Base-by-base conservation (phyloP, 805 yeast genomes). In the Cyberlindnera meyerae region DNA sequence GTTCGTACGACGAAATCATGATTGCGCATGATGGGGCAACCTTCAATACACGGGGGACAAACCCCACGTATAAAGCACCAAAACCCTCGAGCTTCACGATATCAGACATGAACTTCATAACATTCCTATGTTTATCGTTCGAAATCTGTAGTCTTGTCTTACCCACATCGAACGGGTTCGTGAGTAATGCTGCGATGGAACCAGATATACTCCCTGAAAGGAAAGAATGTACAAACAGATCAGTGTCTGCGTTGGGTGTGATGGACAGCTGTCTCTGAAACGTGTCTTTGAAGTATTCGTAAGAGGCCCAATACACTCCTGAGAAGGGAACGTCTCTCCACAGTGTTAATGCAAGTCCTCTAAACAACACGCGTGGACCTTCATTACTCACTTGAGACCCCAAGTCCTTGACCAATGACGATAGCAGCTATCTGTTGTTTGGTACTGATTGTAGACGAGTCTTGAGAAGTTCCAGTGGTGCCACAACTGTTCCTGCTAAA, bases 251-350 rank as follows among this genome's bases (percentile, higher is more conserved):
- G 30, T 33, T 32, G n/a, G n/a, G n/a, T 12, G 48, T 33, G 6
- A 41, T 6, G 11, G 20, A 13, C 9, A 38, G 21, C 14, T 35
- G 33, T 16, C 33, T n/a, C 18, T 39, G 15, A 30, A 40, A 36
- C 14, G 25, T 21, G 15, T 22, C 11, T 42, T 70, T 68, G 26
- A 66, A 55, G 42, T 57, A 68, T 52, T 89, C 97, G 51, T 89
- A 87, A 5, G 82, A 72, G 9, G 86, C 75, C 98, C 98, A 93
- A 60, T 93, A 93, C 2, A 90, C 79, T 1, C 95, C 97, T 44
- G 94, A 82, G 57, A 93, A 93, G 2, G 98, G 98, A 0, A 90
- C 97, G 58, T 93, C 98, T 60, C 98, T 71, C 96, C 96, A 90
- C 12, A 93, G 68, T 0, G 98, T 93, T 27, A 93, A 70, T 27